These are phyloP conservation scores for Camellia lanceoleosa DNA, from an alignment of 148 eudicot species.

Conservation along the genomic window DNA sequence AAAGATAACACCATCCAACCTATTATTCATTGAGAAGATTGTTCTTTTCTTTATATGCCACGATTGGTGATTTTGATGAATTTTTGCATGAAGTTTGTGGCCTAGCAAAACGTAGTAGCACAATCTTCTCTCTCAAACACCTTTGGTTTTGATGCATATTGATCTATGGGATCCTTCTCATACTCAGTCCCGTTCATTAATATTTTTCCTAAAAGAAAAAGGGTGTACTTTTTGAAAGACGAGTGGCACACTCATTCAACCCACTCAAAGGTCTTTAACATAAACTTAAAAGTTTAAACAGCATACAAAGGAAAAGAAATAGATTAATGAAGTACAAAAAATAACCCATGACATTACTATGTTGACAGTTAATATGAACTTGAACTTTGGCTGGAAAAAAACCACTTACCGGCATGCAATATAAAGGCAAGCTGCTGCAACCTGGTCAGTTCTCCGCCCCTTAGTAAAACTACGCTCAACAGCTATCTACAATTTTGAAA, in stretches of 20 bases:
- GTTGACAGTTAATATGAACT: background rate
- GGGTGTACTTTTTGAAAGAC: no score
- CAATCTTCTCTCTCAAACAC: no score
- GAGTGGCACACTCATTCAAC: background rate
- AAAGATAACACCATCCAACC: no score
- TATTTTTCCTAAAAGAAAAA: no score
- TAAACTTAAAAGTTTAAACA: background rate
- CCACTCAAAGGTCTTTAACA: background rate
- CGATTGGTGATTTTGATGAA: no score
- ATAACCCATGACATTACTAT: background rate
- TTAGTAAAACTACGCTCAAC: constrained; percentile 42
- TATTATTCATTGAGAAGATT: no score
- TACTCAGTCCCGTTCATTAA: no score
- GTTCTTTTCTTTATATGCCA: no score
- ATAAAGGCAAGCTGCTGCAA: constrained; percentile 58
- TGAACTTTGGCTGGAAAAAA: background rate
- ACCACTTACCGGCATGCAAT: constrained; percentile 50
- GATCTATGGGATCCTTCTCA: no score
- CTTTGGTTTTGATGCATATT: no score
- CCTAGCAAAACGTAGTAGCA: no score
- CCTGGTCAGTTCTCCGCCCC: constrained; percentile 48
- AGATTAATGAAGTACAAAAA: background rate
- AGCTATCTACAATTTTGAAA: constrained; percentile 32
- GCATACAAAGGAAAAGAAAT: background rate
- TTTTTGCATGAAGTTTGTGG: no score